Conservation (phyloP, 441 rosid species). For the Croton laevigatus region DNA sequence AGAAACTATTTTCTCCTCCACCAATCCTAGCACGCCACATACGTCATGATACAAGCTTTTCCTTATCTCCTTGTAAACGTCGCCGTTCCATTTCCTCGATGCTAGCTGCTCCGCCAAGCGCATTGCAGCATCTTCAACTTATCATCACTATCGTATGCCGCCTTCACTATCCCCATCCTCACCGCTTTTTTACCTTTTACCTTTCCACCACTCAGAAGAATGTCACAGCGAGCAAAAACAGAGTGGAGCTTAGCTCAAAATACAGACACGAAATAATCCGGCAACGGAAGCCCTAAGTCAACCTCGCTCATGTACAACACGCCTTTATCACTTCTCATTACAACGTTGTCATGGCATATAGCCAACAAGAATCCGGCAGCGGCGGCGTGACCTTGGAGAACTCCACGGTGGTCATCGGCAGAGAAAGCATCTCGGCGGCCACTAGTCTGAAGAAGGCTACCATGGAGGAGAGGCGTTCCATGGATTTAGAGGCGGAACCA, state of each 20-base stretch:
- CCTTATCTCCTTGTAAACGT: conserved; percentile 49
- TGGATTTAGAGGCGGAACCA: conserved; percentile 35
- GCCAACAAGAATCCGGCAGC: conserved; percentile 58
- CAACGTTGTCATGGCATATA: conserved; percentile 55
- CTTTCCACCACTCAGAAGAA: conserved; percentile 48
- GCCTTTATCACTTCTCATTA: conserved; percentile 58
- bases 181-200: conserved; percentile 53
- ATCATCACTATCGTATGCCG: conserved; percentile 40
- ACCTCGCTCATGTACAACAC: conserved; percentile 72
- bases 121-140: conserved; percentile 36
- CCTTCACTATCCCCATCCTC: conserved; percentile 46
- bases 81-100: conserved; percentile 49
- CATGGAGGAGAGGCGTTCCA: conserved; percentile 46
- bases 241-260: conserved; percentile 40
- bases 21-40: conserved; percentile 44
- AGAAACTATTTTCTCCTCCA: conserved; percentile 13
- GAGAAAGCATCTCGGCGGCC: conserved; percentile 46
- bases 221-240: conserved; percentile 39
- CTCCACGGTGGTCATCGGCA: conserved; percentile 83
- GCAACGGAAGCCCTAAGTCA: conserved; percentile 51
- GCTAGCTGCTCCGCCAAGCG: conserved; percentile 42
- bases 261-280: conserved; percentile 49
- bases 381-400: conserved; percentile 67
- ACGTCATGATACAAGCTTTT: conserved; percentile 51
- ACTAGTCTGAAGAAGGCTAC: conserved; percentile 44